Base-by-base conservation (phyloP, 2,329 filamentous ascomycete genomes). In the Pestalotiopsis sp. region DNA sequence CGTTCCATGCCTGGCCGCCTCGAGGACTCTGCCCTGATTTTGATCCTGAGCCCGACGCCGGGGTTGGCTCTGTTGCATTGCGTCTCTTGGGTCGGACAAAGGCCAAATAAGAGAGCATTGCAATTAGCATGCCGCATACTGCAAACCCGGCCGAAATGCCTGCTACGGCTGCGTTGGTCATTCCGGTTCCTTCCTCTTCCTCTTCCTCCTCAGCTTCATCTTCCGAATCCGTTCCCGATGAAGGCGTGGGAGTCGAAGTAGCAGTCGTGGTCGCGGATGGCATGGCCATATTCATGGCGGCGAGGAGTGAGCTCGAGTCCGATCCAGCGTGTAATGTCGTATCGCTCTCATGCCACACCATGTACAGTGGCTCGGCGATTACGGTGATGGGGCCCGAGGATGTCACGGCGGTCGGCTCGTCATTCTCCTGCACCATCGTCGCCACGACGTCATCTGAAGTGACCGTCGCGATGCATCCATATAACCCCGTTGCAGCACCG, bases 331-430 rank as follows among this genome's bases (percentile, higher is more conserved):
- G 67, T 17, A 66, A 20, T 45, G 45, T 39, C 4, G 64, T 55
- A 38, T 69, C 67, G 27, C 36, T 49, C 45, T 66, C 39, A 41
- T 62, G 64, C 67, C 67, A 66, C 25, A 63, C 64, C 67, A 69
- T 69, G 63, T 66, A 69, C 5, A 69, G 36, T 13, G 67, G 67
- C 23, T 69, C 57, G 2, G 64, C 64, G 14, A 66, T 60, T 41
- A 64, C 58, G 3, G 67, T 66, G 11, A 69, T 36, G 23, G 64
- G 45, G 11, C 64, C 64, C 36, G 13, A 20, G 23, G 62, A 45
- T 20, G 31, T 57, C 17, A 68, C 61, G 23, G 52, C 41, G 11
- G 61, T 64, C 20, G 52, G 49, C 17, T 65, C 55, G 4, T 60
- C 25, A 6, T 65, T 64, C 49, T 64, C 55, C n/a, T 64, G 52